Conservation (phyloP, 1,284 basidiomycete genomes). For the Agaricales sp. region DNA sequence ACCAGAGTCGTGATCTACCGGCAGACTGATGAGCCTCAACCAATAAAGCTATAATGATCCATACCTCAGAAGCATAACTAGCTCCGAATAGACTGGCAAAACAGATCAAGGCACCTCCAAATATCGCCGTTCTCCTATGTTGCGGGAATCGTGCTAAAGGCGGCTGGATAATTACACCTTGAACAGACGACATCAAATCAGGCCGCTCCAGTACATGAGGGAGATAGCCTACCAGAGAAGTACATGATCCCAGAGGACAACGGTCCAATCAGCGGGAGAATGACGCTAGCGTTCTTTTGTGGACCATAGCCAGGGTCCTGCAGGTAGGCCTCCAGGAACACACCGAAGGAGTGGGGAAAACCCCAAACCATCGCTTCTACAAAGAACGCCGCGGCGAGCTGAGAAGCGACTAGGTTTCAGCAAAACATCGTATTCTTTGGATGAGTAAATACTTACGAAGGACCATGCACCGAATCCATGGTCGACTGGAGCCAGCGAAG, state of each 20-base stretch:
- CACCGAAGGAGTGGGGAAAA: conserved; percentile 16
- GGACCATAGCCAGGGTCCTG: not conserved
- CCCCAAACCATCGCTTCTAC: conserved; percentile 21
- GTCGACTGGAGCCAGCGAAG: not conserved
- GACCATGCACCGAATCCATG: not conserved
- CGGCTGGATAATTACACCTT: not conserved
- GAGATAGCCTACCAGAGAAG: not conserved
- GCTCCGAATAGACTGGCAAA: not conserved
- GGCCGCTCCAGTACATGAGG: too few species aligned
- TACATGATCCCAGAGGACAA: not conserved
- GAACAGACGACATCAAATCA: too few species aligned
- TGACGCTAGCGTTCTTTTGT: not conserved
- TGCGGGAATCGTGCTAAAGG: not conserved
- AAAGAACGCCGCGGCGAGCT: conserved; percentile 14
- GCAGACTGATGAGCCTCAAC: not conserved
- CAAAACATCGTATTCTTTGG: too few species aligned
- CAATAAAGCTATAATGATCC: not conserved
- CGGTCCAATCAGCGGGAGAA: not conserved
- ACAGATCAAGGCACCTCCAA: not conserved
- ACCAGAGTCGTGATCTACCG: not conserved
- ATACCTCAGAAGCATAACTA: not conserved
- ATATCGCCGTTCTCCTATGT: not conserved
- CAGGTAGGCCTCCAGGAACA: conserved; percentile 13
- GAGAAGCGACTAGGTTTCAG: too few species aligned
- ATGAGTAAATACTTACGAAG: not conserved